phyloP scores from a whole-genome alignment of 2,329 filamentous ascomycete genomes.

The Rhynchosporium agropyri region DNA sequence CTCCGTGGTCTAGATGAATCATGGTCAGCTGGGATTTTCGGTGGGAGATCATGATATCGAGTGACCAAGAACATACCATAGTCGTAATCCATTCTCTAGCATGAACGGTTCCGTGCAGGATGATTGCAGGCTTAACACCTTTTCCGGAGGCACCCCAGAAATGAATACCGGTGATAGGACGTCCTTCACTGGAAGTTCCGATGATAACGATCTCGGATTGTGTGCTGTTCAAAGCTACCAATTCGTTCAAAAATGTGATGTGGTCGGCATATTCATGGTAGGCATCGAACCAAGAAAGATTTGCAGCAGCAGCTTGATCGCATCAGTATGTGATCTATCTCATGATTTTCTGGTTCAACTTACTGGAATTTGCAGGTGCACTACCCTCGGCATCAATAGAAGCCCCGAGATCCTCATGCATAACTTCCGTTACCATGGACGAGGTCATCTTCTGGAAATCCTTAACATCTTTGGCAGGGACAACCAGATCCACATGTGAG shows the following conservation, averaged over 20 bases:
- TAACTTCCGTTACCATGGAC: slow-evolving; percentile 41
- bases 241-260: slow-evolving; percentile 50
- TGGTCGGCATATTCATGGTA: slow-evolving; percentile 59
- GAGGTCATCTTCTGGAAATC: slow-evolving; percentile 44
- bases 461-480: slow-evolving; percentile 45
- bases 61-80: slow-evolving; percentile 45
- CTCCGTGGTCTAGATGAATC: slow-evolving; percentile 44
- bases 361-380: slow-evolving; percentile 14
- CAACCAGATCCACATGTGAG: slow-evolving; percentile 47
- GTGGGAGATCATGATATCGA: neutral
- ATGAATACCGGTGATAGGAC: slow-evolving; percentile 52
- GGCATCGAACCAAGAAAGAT: slow-evolving; percentile 53
- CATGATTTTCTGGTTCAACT: slow-evolving; percentile 2
- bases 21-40: neutral
- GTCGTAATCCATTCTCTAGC: slow-evolving; percentile 63
- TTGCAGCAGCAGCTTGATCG: slow-evolving; percentile 33
- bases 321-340: slow-evolving; percentile 1
- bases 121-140: slow-evolving; percentile 53
- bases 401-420: slow-evolving; percentile 49
- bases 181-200: slow-evolving; percentile 52
- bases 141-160: slow-evolving; percentile 52
- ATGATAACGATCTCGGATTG: slow-evolving; percentile 54
- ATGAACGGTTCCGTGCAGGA: slow-evolving; percentile 61
- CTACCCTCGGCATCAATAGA: slow-evolving; percentile 47
- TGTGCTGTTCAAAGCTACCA: slow-evolving; percentile 49